Base-by-base conservation (phyloP, 495 filamentous ascomycete species). In the Xylaria sp. region DNA sequence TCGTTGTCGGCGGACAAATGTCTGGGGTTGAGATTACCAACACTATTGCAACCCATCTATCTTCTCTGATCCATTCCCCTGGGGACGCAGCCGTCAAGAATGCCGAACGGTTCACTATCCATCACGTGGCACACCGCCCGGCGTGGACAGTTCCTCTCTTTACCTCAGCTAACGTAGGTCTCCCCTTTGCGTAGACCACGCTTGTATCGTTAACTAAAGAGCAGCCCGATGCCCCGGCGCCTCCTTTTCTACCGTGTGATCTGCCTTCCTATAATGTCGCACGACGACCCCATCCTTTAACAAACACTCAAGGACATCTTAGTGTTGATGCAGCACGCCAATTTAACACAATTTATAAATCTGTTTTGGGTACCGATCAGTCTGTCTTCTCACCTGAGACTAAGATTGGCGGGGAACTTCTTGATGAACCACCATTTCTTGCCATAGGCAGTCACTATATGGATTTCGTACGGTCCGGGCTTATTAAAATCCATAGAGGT, bases 1-100 rank as follows among this genome's bases (percentile, higher is more conserved):
- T 95, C 3, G 86, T 97, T 17, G 85, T 95, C 11, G 94, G 94
- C 5, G 93, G 93, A 2, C 92, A 92, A 68, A 93, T 97, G 87
- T 95, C 92, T 21, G 93, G 93, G 0, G 86, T 89, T 11, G 94
- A 97, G 81, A 88, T 90, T 50, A 92, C 92, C 8, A 89, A 90
- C 26, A 87, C 89, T 5, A 84, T 94, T 43, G 93, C 93, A 17
- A 83, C 90, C 21, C 88, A 92, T 61, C 78, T 93, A 4, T 93
- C 92, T 0, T 88, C 89, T 26, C 81, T 83, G 0, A 74, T 73
- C 4, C 81, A 89, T 71, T 82, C 85, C 0, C 84, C 87, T 1
- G 77, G 76, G 1, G 67, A 78, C 21, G 80, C 76, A 46, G 59
- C 69, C 8, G 75, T 80, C 35, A 68, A 72, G 50, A 78, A 80